Base-by-base conservation (phyloP, 2,329 filamentous ascomycete species). In the Rasamsonia emersonii region DNA sequence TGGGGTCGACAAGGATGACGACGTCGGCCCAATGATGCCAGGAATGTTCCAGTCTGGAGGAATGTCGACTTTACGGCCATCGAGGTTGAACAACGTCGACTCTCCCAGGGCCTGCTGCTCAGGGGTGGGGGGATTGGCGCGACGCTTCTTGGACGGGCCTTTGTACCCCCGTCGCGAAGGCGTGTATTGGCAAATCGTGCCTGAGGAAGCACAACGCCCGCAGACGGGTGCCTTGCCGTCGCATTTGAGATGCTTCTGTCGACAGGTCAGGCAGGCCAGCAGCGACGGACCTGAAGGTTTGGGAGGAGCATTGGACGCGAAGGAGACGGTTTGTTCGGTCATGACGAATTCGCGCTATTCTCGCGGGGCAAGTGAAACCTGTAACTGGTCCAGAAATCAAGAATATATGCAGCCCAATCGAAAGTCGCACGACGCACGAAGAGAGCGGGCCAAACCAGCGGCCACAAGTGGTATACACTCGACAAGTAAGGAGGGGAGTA, bases 151-250 rank as follows among this genome's bases (percentile, higher is more conserved):
- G n/a, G 71, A 65, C 2, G 73, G 73, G 9, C 79, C 79, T 56
- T 82, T 84, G 62, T 82, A 84, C 18, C 82, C 82, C 39, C 82
- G 73, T 25, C 82, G 76, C 23, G 81, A 86, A 26, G 79, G 76
- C 29, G 84, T 74, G 52, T 85, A 86, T 48, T 77, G 61, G 54
- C 83, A 89, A 28, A 78, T 68, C 11, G 68, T 61, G 35, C 71
- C 70, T 28, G 71, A 68, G 30, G 64, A 58, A 14, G 61, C 60
- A 56, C 82, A 88, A 33, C 83, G 75, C 28, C 72, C 69, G 58
- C 83, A 88, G 18, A 59, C 41, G 9, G 82, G 82, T 18, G 61
- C 77, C 21, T 65, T 59, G 17, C 80, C 81, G 54, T 86, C 79
- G 52, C 82, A 88, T 53, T 85, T 88, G 29, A 86, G 68, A 55